Percentiles rank a stretch among this genome's conserved stretches.
These are phyloP conservation scores for Neohortaea acidophila DNA, from an alignment of 495 filamentous ascomycete species.

Conservation along the genomic window DNA sequence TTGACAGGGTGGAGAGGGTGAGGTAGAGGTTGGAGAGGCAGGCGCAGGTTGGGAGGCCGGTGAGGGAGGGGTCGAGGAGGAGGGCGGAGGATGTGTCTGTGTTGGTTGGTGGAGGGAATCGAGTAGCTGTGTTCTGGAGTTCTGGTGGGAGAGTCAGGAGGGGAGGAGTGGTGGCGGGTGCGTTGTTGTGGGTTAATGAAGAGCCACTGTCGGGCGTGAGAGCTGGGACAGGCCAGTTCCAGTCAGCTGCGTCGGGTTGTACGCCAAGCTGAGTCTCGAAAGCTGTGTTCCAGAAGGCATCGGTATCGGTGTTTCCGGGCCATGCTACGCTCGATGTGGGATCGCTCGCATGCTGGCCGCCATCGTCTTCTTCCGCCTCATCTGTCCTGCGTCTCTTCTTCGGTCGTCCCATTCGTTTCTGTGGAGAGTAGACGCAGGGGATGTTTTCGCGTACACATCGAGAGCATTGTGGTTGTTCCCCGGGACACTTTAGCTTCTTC, in stretches of 20 bases:
- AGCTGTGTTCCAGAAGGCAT: background rate
- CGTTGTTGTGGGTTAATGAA: too few species aligned
- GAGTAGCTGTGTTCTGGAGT: background rate
- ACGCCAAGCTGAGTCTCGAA: slow-evolving; percentile 1
- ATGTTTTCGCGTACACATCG: slow-evolving; percentile 21
- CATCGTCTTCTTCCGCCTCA: background rate
- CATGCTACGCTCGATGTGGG: background rate
- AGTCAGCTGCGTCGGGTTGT: slow-evolving; percentile 6
- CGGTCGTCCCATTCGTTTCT: slow-evolving; percentile 27
- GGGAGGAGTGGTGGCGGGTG: slow-evolving; percentile 5
- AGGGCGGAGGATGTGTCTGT: background rate
- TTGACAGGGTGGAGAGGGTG: slow-evolving; percentile 18
- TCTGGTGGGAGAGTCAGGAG: slow-evolving; percentile 9
- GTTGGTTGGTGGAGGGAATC: background rate
- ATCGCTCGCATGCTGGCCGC: background rate
- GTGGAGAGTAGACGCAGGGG: slow-evolving; percentile 22
- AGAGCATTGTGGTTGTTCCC: slow-evolving; percentile 16
- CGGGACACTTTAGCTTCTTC: slow-evolving; percentile 25
- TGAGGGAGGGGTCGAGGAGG: slow-evolving; percentile 4
- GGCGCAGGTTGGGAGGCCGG: slow-evolving; percentile 15
- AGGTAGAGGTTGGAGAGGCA: slow-evolving; percentile 28
- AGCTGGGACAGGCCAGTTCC: slow-evolving; percentile 3
- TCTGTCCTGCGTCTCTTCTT: slow-evolving; percentile 22
- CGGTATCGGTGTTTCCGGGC: background rate
- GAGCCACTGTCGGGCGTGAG: slow-evolving; percentile 10